Base-by-base conservation (phyloP, 306 rosid genomes). In the Vigna hirtella region DNA sequence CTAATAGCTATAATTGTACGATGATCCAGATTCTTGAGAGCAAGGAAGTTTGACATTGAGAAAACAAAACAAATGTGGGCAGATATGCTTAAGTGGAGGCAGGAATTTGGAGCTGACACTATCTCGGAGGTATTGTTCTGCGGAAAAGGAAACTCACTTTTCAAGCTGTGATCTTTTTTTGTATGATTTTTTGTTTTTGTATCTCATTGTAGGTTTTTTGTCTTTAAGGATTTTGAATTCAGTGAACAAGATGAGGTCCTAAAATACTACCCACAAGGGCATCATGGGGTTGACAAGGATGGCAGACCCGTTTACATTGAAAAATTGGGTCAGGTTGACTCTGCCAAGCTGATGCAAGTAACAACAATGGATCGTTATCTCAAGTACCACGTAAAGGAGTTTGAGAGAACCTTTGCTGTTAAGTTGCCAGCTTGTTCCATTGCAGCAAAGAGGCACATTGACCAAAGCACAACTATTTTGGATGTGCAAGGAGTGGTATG, bases 401-500 rank as follows among this genome's bases (percentile, higher is more conserved):
- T 96, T 57, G 99, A 93, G 90, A 91, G 99, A 78, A 90, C 99
- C 40, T 91, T 93, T 5, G 83, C 57, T 52, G 82, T 87, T 64
- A 96, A 96, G 87, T 81, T 96, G 76, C 98, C 97, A 5, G 98
- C 99, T 1, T 96, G 99, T 71, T 91, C 97, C 24, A 86, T 96
- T 15, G 89, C 97, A 18, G 96, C 98, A 26, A 93, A 90, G 83
- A 96, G 76, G 90, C 97, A 91, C 86, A 89, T 91, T 77, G 98
- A 96, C 72, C 99, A 96, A 76, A 93, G 97, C 85, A 96, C 99
- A 65, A 91, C 98, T 65, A 93, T 96, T 84, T 87, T 96, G 88
- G 99, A 96, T 82, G 99, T 96, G 79, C 99, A 96, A 84, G 99
- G 98, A 82, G 98, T 96, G 97, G 99, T 96, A 74, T 0, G 90